phyloP scores from a whole-genome alignment of 169 alveolate species.

The Perkinsus chesapeaki region DNA sequence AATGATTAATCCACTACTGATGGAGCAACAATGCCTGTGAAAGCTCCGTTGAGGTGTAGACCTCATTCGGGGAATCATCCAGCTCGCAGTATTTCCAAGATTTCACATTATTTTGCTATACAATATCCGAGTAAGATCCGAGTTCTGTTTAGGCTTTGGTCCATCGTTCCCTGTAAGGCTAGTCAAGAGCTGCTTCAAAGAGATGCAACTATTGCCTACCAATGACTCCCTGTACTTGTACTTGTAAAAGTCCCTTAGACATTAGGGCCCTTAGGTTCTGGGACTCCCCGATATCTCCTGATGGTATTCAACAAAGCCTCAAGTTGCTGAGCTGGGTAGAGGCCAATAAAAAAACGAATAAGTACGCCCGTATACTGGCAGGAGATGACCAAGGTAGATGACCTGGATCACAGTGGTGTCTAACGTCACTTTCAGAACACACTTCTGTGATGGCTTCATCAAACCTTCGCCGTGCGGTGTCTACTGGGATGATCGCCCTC shows the following conservation, averaged over 20 bases:
- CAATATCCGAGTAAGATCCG: too few relatives aligned
- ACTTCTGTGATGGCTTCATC: not conserved
- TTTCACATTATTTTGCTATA: too few relatives aligned
- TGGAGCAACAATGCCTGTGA: too few relatives aligned
- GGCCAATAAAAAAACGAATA: not conserved
- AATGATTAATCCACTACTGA: too few relatives aligned
- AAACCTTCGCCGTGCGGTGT: not conserved
- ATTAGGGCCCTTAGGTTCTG: not conserved
- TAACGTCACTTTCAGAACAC: not conserved
- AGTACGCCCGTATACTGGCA: not conserved
- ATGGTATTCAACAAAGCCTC: not conserved
- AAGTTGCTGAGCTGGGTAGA: not conserved
- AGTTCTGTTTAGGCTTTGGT: not conserved
- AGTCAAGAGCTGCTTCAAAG: not conserved
- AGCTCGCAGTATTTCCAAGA: too few relatives aligned
- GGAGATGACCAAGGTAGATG: not conserved
- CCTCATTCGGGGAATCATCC: too few relatives aligned
- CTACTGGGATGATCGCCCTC: not conserved
- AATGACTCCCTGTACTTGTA: not conserved
- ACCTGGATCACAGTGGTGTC: not conserved
- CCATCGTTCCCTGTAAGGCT: not conserved
- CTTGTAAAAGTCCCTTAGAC: not conserved
- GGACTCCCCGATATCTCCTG: not conserved
- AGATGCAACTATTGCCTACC: not conserved
- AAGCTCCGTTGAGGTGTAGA: too few relatives aligned